phyloP scores from a whole-genome alignment of 1,284 basidiomycete genomes.

The Malassezia dermatis region DNA sequence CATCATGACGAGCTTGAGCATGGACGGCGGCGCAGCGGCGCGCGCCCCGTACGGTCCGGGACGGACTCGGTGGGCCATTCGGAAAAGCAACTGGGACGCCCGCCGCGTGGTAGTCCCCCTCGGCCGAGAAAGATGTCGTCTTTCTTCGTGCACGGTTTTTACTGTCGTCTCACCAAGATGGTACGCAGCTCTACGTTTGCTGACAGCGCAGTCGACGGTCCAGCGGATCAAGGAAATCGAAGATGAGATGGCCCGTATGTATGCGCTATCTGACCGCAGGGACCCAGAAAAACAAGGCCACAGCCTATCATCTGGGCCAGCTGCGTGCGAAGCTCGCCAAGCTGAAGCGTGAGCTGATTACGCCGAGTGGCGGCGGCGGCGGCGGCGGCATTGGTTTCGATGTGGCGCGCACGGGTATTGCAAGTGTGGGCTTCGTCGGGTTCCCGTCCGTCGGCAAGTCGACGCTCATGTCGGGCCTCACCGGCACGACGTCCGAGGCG shows the following conservation, averaged over 20 bases:
- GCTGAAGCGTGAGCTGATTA: constrained; percentile 83
- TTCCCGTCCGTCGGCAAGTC: constrained; percentile 59
- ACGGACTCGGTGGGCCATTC: background rate
- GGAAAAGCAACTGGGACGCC: background rate
- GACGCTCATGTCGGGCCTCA: constrained; percentile 87
- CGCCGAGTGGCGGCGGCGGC: constrained; percentile 69
- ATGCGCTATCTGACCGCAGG: constrained; percentile 13
- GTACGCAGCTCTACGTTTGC: background rate
- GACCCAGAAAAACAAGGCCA: constrained; percentile 89
- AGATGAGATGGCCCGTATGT: constrained; percentile 44
- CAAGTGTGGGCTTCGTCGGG: constrained; percentile 64
- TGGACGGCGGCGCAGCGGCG: background rate
- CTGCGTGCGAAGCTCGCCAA: constrained; percentile 98
- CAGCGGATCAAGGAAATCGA: constrained; percentile 47
- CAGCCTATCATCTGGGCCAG: constrained; percentile 76
- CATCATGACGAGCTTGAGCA: constrained; percentile 3
- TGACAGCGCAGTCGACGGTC: constrained; percentile 26
- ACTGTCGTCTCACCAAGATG: constrained; percentile 7
- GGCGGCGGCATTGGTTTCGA: constrained; percentile 67
- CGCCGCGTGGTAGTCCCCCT: background rate
- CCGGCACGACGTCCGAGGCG: constrained; percentile 92
- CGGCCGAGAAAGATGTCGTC: constrained; percentile 11
- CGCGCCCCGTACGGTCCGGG: background rate
- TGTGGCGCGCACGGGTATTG: constrained; percentile 88
- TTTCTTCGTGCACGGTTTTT: constrained; percentile 1